A percentile compares a stretch with the other conserved stretches of the same genome.
These are phyloP conservation scores for Aspergillus sp. DNA, from an alignment of 2,329 filamentous ascomycete species.

Conservation along the genomic window DNA sequence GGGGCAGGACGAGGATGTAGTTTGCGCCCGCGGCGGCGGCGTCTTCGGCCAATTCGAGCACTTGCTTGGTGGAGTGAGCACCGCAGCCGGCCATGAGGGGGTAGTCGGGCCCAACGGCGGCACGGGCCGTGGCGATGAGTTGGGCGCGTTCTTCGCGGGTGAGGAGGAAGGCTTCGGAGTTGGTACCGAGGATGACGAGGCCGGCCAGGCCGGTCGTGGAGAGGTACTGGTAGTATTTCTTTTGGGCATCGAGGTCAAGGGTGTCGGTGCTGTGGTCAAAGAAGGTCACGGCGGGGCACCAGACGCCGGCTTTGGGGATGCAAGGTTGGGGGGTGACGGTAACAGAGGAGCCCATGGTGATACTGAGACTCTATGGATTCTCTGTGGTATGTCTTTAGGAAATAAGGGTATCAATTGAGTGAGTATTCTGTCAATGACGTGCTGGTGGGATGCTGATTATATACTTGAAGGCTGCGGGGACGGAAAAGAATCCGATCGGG, in stretches of 20 bases:
- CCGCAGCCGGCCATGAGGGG: constrained; percentile 66
- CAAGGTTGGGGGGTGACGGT: constrained; percentile 20
- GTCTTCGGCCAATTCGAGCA: constrained; percentile 61
- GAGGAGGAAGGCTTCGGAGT: constrained; percentile 59
- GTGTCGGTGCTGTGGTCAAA: constrained; percentile 55
- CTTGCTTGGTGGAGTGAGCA: constrained; percentile 66
- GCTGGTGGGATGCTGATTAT: neutral
- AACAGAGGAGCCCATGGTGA: constrained; percentile 18
- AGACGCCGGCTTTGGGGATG: constrained; percentile 44
- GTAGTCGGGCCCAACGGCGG: constrained; percentile 55
- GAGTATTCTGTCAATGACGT: neutral
- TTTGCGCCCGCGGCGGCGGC: constrained; percentile 63
- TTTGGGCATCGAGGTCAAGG: constrained; percentile 52
- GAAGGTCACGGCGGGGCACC: constrained; percentile 58
- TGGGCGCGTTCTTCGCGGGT: constrained; percentile 61
- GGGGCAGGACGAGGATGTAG: constrained; percentile 63
- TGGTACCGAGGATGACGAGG: constrained; percentile 58
- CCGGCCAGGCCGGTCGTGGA: constrained; percentile 54
- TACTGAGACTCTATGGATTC: neutral
- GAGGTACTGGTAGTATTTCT: constrained; percentile 56
- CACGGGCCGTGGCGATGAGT: constrained; percentile 59
- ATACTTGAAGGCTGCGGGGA: neutral
- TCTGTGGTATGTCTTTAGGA: neutral
- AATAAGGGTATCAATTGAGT: neutral
- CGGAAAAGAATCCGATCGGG: constrained; percentile 13